Conservation (phyloP, 305 asterid genomes). For the Fraxinus dipetala region DNA sequence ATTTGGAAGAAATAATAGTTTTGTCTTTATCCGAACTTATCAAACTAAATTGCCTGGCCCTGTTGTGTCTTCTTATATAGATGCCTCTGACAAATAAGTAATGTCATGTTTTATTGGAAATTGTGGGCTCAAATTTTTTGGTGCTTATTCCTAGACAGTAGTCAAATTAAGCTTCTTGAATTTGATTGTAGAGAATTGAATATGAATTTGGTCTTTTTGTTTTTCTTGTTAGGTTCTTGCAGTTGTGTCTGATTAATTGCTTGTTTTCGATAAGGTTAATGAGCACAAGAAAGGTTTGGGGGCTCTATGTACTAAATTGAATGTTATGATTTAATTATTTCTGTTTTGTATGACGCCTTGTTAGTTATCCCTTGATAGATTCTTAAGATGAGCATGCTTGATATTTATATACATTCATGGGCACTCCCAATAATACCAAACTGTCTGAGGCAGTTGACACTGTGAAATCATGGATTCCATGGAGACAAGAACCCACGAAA, state of each 20-base stretch:
- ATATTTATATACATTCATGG: conserved; percentile 50
- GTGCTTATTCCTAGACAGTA: neutral
- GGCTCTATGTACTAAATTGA: conserved; percentile 12
- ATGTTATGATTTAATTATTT: conserved; percentile 8
- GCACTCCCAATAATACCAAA: conserved; percentile 43
- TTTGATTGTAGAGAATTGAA: conserved; percentile 14
- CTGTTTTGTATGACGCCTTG: conserved; percentile 33
- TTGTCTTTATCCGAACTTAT: neutral
- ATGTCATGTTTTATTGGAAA: conserved; percentile 16
- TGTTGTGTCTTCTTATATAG: neutral
- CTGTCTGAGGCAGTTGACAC: conserved; percentile 58
- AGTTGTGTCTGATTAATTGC: conserved; percentile 1
- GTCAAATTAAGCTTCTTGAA: neutral
- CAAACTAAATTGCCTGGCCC: conserved; percentile 1
- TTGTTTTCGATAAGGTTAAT: conserved; percentile 7
- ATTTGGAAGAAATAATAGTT: neutral
- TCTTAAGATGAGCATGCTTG: conserved; percentile 25
- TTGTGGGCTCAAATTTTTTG: conserved; percentile 2
- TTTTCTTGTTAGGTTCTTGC: neutral
- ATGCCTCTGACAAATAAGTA: conserved; percentile 6
- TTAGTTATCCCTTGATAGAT: conserved; percentile 30
- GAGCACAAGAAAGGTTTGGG: neutral
- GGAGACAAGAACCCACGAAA: conserved; percentile 44
- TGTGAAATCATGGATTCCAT: conserved; percentile 63
- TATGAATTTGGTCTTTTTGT: neutral